These are phyloP conservation scores for Thermomucor indicae-seudaticae DNA, from an alignment of 371 early-diverging fungal species.

Conservation along the genomic window DNA sequence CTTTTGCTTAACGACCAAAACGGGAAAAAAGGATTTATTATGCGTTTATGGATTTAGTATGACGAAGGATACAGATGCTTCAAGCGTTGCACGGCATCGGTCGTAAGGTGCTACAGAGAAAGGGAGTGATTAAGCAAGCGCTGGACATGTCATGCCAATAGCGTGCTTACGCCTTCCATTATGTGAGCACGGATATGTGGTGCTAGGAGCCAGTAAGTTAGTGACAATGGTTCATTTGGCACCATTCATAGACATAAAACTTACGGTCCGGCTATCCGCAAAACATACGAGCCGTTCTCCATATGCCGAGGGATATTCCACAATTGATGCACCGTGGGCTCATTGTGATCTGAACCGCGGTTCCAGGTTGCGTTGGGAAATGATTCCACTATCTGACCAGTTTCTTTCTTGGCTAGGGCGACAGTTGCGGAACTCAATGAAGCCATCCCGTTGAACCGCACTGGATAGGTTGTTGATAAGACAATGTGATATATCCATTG, in stretches of 20 bases:
- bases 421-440: conserved; percentile 20
- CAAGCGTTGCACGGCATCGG: conserved; percentile 14
- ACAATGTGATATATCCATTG: not conserved
- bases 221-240: not conserved
- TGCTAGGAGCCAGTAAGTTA: conserved; percentile 8
- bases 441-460: conserved; percentile 36
- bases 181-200: conserved; percentile 28
- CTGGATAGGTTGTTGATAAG: conserved; percentile 5
- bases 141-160: not conserved
- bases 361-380: conserved; percentile 16
- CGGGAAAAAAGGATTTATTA: too few relatives aligned
- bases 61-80: conserved; percentile 10
- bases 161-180: conserved; percentile 21
- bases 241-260: conserved; percentile 5
- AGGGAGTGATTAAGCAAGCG: not conserved
- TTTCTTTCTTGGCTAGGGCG: conserved; percentile 8
- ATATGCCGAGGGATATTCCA: conserved; percentile 32
- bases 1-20: not conserved
- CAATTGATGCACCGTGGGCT: conserved; percentile 1
- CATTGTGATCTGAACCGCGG: not conserved
- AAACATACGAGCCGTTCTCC: conserved; percentile 17
- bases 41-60: conserved; percentile 1
- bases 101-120: conserved; percentile 20
- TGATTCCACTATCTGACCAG: conserved; percentile 6
- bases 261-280: conserved; percentile 32